phyloP scores from a whole-genome alignment of 148 eudicot species.

The Vaccinium macrocarpon region DNA sequence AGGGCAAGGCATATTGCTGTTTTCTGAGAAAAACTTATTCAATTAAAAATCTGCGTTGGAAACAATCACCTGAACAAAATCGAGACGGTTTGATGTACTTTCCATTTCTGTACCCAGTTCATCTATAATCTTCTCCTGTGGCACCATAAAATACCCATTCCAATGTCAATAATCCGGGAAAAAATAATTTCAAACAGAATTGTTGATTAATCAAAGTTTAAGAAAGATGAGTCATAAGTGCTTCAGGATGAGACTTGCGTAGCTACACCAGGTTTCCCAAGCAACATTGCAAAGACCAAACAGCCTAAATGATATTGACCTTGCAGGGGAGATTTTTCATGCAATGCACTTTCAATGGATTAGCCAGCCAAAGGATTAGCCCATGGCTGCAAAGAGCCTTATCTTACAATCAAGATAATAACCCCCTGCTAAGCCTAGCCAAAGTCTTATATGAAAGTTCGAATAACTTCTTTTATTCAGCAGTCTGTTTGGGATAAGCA shows the following conservation, averaged over 20 bases:
- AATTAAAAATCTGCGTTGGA: background rate
- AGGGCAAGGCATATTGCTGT: background rate
- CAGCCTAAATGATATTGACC: no score
- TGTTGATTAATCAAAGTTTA: background rate
- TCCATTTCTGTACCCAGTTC: constrained; percentile 93
- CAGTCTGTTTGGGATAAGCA: background rate
- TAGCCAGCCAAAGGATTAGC: background rate
- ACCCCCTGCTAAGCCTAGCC: background rate
- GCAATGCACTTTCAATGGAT: background rate
- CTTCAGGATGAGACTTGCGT: background rate
- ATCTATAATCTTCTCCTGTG: constrained; percentile 85
- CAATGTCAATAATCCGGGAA: background rate
- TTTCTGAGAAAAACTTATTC: background rate
- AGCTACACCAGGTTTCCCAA: background rate
- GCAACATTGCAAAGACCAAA: background rate
- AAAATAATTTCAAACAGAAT: background rate
- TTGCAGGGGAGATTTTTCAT: no score
- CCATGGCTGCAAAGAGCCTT: background rate
- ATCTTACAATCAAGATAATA: background rate
- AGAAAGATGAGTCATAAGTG: background rate
- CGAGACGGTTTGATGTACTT: constrained; percentile 87
- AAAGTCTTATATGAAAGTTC: background rate
- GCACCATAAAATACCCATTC: constrained; percentile 13
- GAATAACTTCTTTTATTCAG: background rate
- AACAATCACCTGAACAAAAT: constrained; percentile 81